Percentiles rank a stretch among this genome's conserved stretches.
Conservation (phyloP, 202 grass and related monocot genomes). For the Schoenoplectus triqueter region DNA sequence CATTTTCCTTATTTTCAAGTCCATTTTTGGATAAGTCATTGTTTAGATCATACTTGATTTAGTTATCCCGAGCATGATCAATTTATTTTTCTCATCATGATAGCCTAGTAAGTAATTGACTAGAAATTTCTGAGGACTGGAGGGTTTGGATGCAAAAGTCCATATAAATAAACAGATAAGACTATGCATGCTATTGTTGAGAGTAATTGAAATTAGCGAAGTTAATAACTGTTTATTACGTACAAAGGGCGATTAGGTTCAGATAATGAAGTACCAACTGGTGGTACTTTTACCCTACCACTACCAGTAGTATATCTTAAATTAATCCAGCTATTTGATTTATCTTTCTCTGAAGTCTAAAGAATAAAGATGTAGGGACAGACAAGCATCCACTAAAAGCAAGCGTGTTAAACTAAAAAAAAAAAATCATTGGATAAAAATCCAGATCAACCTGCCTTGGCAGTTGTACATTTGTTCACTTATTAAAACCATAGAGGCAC, state of each 20-base stretch:
- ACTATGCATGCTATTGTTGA: background rate
- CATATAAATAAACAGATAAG: background rate
- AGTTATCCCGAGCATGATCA: background rate
- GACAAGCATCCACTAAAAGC: constrained; percentile 4
- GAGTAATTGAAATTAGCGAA: background rate
- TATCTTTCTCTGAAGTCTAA: background rate
- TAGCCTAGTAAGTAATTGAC: background rate
- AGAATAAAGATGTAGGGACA: background rate
- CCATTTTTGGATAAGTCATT: background rate
- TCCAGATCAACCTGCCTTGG: constrained; percentile 6
- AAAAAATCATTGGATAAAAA: background rate
- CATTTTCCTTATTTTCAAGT: background rate
- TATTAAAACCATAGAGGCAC: background rate
- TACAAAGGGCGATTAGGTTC: constrained; percentile 12
- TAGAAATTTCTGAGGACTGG: background rate
- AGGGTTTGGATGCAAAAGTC: background rate
- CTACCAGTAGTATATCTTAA: background rate
- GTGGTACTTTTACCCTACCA: constrained; percentile 31
- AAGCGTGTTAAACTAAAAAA: constrained; percentile 1
- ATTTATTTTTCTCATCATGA: background rate
- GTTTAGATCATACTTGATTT: background rate
- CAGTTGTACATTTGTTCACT: constrained; percentile 14
- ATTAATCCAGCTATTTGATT: constrained; percentile 9
- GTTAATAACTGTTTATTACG: background rate
- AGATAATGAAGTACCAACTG: constrained; percentile 38